Percentiles rank a stretch among this genome's conserved stretches.
Evolutionary conservation across 2,329 filamentous ascomycete species (phyloP).

Genomic region (Fulvia fulva): DNA sequence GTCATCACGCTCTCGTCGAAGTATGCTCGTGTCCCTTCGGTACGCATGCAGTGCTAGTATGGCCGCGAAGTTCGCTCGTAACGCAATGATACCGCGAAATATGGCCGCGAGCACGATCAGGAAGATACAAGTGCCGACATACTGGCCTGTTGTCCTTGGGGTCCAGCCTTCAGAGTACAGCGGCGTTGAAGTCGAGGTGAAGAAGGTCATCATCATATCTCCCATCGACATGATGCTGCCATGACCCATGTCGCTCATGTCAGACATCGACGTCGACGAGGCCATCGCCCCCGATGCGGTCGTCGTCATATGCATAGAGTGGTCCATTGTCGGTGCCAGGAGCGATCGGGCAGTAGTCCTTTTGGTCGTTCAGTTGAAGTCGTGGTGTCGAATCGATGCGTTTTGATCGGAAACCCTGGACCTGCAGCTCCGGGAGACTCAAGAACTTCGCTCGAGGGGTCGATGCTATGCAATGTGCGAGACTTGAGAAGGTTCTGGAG

Average conservation of each 20-base stretch:
- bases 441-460: too few relatives aligned
- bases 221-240: constrained; percentile 33
- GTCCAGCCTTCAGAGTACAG: constrained; percentile 69
- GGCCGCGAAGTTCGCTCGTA: constrained; percentile 21
- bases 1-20: constrained; percentile 10
- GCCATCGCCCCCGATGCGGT: background rate
- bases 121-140: constrained; percentile 87
- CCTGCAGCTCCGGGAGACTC: too few relatives aligned
- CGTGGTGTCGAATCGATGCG: too few relatives aligned
- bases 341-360: too few relatives aligned
- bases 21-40: constrained; percentile 13
- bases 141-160: constrained; percentile 62
- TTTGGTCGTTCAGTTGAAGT: too few relatives aligned
- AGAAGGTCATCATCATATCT: constrained; percentile 59
- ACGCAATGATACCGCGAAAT: constrained; percentile 52
- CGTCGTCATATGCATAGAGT: constrained; percentile 6
- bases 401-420: too few relatives aligned
- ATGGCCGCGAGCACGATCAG: constrained; percentile 68
- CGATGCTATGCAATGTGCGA: too few relatives aligned
- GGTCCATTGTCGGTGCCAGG: constrained; percentile 4
- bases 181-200: constrained; percentile 56
- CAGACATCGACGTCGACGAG: constrained; percentile 9
- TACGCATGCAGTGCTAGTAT: constrained; percentile 14
- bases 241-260: constrained; percentile 20
- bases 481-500: too few relatives aligned